Conservation (phyloP, 768 basidiomycete genomes). For the Tricholoma saponaceum region DNA sequence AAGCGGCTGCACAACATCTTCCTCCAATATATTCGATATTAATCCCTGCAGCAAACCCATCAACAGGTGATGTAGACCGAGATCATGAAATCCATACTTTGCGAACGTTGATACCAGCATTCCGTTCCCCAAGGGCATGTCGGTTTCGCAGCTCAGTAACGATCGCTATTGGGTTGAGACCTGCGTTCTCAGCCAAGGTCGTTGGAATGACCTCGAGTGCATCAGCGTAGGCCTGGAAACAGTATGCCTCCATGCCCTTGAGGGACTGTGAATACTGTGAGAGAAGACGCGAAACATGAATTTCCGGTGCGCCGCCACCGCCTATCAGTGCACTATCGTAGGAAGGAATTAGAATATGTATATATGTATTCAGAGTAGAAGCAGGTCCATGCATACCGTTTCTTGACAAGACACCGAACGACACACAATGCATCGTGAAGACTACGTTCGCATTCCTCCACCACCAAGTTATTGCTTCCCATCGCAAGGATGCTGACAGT, state of each 20-base stretch:
- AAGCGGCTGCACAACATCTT: conserved; percentile 95
- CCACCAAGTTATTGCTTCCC: conserved; percentile 87
- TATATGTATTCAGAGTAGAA: neutral
- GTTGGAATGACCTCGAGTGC: conserved; percentile 97
- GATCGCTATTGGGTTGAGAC: conserved; percentile 95
- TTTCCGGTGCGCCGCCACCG: conserved; percentile 97
- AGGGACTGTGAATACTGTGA: conserved; percentile 89
- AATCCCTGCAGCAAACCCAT: conserved; percentile 55
- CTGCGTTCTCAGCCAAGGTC: conserved; percentile 97
- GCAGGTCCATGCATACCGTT: conserved; percentile 55
- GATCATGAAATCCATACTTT: conserved; percentile 53
- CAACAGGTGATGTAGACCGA: neutral
- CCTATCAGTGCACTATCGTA: conserved; percentile 75
- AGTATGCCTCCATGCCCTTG: conserved; percentile 98
- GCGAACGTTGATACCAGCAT: conserved; percentile 96
- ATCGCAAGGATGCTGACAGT: conserved; percentile 96
- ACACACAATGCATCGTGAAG: conserved; percentile 99
- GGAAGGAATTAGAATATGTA: neutral
- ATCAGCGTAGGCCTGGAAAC: conserved; percentile 98
- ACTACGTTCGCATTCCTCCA: conserved; percentile 97
- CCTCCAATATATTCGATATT: conserved; percentile 96
- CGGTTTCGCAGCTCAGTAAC: conserved; percentile 97
- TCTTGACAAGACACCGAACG: conserved; percentile 96
- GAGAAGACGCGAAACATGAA: conserved; percentile 89
- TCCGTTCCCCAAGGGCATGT: conserved; percentile 91